Conservation (phyloP, 2,329 filamentous ascomycete genomes). For the Cladosporium sp. region DNA sequence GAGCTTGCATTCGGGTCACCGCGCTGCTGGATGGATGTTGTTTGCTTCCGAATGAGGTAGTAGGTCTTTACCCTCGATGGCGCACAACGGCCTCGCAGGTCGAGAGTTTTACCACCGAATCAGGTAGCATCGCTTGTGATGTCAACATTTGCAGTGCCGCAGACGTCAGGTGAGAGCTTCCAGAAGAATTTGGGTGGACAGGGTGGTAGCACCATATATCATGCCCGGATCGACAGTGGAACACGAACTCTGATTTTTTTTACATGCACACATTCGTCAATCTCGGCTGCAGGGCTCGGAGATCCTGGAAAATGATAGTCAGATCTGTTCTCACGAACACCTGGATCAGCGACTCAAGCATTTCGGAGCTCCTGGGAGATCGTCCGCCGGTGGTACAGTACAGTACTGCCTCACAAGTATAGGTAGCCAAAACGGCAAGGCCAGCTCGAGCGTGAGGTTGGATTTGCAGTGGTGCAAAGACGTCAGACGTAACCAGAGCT, state of each 20-base stretch:
- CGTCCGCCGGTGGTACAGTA: neutral
- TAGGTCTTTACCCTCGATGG: too few species aligned
- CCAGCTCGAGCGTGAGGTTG: neutral
- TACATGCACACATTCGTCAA: neutral
- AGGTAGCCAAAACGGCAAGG: neutral
- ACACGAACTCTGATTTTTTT: too few species aligned
- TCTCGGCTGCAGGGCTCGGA: constrained; percentile 6
- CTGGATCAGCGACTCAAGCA: too few species aligned
- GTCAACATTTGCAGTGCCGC: neutral
- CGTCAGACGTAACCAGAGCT: constrained; percentile 2
- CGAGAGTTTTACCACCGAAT: too few species aligned
- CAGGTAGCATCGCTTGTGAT: too few species aligned
- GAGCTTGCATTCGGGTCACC: too few species aligned
- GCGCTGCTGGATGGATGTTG: too few species aligned
- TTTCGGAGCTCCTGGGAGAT: neutral
- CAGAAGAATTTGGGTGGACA: neutral
- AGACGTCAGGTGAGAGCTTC: neutral
- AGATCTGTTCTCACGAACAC: neutral
- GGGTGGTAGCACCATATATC: neutral
- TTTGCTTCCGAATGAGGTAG: too few species aligned
- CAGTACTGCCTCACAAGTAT: neutral
- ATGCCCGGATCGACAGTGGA: too few species aligned
- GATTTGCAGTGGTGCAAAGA: constrained; percentile 8
- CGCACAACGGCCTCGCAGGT: too few species aligned
- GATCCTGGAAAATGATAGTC: constrained; percentile 1